Base-by-base conservation (phyloP, 179 eudicot species). In the Spinacia oleracea region DNA sequence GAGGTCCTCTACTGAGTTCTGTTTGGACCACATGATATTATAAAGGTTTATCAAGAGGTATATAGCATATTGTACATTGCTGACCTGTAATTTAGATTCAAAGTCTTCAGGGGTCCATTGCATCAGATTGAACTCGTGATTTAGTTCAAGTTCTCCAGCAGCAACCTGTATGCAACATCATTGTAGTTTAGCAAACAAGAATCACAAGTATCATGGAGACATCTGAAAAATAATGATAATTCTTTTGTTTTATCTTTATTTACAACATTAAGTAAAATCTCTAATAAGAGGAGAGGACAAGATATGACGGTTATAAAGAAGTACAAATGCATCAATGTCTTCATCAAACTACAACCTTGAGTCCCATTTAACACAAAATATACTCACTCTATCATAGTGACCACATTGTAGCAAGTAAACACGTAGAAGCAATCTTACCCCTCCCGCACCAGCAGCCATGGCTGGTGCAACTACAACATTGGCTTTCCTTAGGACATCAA, bases 391-490 rank as follows among this genome's bases (percentile, higher is more conserved):
- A 71, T 15, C 15, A 59, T n/a, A 59, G 76, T 18, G 25, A 63
- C 55, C 51, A 75, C 35, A 65, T 74, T 63, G 31, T 11, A 45
- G 51, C 77, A 73, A 64, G 31, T 14, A 80, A 79, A 32, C 29
- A 42, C 68, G 42, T 75, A 35, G 48, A 42, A 77, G 55, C 31
- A 73, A 32, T 60, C 86, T 77, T 87, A 96, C 98, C 97, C 99
- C 99, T 86, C 97, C 99, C 56, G 88, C 92, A 85, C 99, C 98
- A 73, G 97, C 97, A 78, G 99, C 99, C 89, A 92, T 91, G 65
- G 99, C 90, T 78, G 99, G 99, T 76, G 97, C 99, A 82, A 92
- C 85, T 35, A 94, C 81, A 81, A 96, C 93, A 79, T 89, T 96
- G 64, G 94, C 97, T 86, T 92, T 94, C 78, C 92, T 89, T 75